Evolutionary conservation across 176 grass and related monocot genomes (phyloP), one percentile per base, ranked within the genome.

Genomic region (Thalia dealbata): DNA sequence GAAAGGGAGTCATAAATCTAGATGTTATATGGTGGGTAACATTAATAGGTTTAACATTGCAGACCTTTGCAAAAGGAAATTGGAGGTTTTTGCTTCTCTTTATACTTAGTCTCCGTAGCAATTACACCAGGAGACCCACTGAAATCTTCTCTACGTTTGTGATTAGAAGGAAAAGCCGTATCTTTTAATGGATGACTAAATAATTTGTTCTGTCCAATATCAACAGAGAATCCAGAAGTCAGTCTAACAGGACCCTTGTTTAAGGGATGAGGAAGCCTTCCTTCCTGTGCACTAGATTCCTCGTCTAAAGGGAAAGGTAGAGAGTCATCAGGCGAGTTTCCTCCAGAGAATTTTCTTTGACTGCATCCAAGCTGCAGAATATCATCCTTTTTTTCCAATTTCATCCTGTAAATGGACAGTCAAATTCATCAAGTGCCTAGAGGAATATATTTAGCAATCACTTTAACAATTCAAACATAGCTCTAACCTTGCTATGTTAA

Each of bases 301-400:
- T 83, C 79, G 71, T 99, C 95, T 76, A 93, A 84, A 81, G 83
- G 83, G 54, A 99, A 99, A 79, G 90, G 89, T 83, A 99, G 87
- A 73, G 79, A 82, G 52, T 99, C 90, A 69, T 99, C 95, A 76
- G 93, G 90, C 73, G 85, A 93, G 80, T 79, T 90, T 87, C 82
- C 86, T 64, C 73, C 80, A 42, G 73, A 78, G 54, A 78, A 75
- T 67, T 89, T 89, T 26, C 68, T 83, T 41, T 82, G 80, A 71
- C 76, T 88, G 56, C 72, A 79, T 70, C 81, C 87, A 50, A 66
- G 73, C 60, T 72, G 52, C 77, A 84, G 76, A 81, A 87, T 74
- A 15, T 35, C 79, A 82, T 87, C 83, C 75, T 81, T 87, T 75
- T 71, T 80, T 74, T 82, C 73, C 24, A 81, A 84, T 54, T 74